phyloP scores from a whole-genome alignment of 2,329 filamentous ascomycete genomes.

The Alternaria sp. region DNA sequence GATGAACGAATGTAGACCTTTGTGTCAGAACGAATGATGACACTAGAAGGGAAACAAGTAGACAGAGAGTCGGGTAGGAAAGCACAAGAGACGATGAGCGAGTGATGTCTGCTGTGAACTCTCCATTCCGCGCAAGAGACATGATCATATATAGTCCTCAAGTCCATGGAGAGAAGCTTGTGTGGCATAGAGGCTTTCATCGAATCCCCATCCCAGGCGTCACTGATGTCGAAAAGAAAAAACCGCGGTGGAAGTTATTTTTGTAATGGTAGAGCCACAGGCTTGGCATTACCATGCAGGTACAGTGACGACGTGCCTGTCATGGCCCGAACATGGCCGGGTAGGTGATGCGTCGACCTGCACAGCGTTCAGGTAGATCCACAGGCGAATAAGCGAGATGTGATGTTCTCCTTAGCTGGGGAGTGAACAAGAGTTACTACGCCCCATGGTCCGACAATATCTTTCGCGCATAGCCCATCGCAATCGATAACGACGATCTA shows the following conservation, averaged over 20 bases:
- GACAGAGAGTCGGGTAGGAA: neutral
- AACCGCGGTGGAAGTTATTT: neutral
- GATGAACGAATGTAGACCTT: neutral
- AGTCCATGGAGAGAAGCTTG: neutral
- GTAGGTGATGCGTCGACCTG: neutral
- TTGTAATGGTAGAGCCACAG: neutral
- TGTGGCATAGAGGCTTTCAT: neutral
- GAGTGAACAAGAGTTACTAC: neutral
- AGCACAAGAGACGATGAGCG: neutral
- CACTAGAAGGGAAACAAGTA: neutral
- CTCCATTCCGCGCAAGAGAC: neutral
- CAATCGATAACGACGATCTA: neutral
- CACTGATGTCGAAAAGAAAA: neutral
- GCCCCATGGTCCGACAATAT: neutral
- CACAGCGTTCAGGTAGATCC: neutral
- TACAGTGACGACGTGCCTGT: neutral
- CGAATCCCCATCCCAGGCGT: neutral
- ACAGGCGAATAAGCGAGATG: neutral
- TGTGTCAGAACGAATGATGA: slow-evolving; percentile 9
- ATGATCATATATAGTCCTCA: neutral
- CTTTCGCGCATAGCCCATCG: neutral
- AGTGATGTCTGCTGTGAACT: neutral
- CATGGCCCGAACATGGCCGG: neutral
- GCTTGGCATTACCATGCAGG: neutral
- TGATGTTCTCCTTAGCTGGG: neutral